Base-by-base conservation (phyloP, 257 asterid species). In the Paraleonurus japonicus region DNA sequence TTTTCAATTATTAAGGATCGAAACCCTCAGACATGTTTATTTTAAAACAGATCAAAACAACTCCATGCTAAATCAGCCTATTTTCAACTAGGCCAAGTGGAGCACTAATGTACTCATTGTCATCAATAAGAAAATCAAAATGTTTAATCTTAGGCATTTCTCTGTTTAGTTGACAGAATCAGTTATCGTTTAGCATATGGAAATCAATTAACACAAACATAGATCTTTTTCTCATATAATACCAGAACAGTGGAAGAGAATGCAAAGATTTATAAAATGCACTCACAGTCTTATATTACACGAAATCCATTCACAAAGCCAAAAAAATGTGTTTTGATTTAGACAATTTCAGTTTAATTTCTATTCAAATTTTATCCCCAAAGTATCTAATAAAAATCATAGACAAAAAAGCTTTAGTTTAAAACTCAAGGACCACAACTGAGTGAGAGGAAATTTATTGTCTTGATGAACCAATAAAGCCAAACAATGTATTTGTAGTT, bases 1-100 rank as follows among this genome's bases (percentile, higher is more conserved):
- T 67, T 81, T 65, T 65, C 69, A 67, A 75, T 17, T 63, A 26
- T 41, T 72, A 37, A 65, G 78, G 65, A 66, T 60, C 61, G 24
- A 32, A 47, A 71, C 41, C 9, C 12, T 35, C n/a, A 3, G 28
- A 24, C 61, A 32, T 19, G 57, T 47, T 47, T 20, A 47, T 48
- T 45, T 41, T 57, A 64, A 60, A 17, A 27, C 10, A 61, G 67
- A 71, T 30, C 41, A n/a, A 70, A 57, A 72, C 17, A 64, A 15
- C 51, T 35, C 9, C 69, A 39, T 32, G 58, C n/a, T 39, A 41
- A 62, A 39, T 37, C 58, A 73, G 43, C 61, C 67, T 63, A 43
- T 24, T 48, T 54, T 41, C 23, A 59, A 63, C 43, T 9, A 60
- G 9, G 47, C 24, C 71, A 30, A 53, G 55, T 27, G 41, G 61